Base-by-base conservation (phyloP, 2,329 filamentous ascomycete species). In the Lomentospora prolificans region DNA sequence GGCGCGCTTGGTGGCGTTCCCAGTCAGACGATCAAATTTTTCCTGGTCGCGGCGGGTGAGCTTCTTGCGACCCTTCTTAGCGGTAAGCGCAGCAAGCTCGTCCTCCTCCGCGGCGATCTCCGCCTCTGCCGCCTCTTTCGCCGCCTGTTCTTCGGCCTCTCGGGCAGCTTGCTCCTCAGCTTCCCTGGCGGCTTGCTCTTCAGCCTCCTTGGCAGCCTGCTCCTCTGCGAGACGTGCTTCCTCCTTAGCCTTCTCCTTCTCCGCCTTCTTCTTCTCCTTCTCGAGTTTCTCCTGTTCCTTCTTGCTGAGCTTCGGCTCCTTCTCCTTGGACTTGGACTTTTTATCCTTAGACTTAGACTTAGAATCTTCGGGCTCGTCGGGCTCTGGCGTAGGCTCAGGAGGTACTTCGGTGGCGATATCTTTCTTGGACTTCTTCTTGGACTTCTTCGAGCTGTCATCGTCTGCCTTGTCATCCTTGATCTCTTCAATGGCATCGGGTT, bases 211-310 rank as follows among this genome's bases (percentile, higher is more conserved):
- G 61, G 63, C 67, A 61, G 76, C 73, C 27, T 56, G 50, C 48
- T 55, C 60, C 50, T 69, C 63, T 55, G 59, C 64, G 24, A 64
- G 61, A 9, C 56, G 59, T 5, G 60, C 57, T 44, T 63, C 60
- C 48, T 58, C 55, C 12, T 63, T 44, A 5, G 33, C 57, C 8
- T 30, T 48, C 28, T 57, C 57, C 30, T 55, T 51, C 12, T 48
- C 64, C 59, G 67, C 66, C 70, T 72, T 62, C 61, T 63, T 68
- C 63, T 72, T 74, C 60, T 75, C 70, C 62, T 75, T 75, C 54
- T 78, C 75, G 22, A 77, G 74, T 62, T 76, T 76, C 61, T 75
- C 74, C 17, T 74, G 70, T 61, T 79, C 77, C 58, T 75, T 78
- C 61, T 76, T 75, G 63, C 64, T 73, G 44, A 78, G 66, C 63